Percentiles rank a stretch among this genome's conserved stretches.
phyloP scores from a whole-genome alignment of 2,329 filamentous ascomycete species.

The Apiospora hydei region DNA sequence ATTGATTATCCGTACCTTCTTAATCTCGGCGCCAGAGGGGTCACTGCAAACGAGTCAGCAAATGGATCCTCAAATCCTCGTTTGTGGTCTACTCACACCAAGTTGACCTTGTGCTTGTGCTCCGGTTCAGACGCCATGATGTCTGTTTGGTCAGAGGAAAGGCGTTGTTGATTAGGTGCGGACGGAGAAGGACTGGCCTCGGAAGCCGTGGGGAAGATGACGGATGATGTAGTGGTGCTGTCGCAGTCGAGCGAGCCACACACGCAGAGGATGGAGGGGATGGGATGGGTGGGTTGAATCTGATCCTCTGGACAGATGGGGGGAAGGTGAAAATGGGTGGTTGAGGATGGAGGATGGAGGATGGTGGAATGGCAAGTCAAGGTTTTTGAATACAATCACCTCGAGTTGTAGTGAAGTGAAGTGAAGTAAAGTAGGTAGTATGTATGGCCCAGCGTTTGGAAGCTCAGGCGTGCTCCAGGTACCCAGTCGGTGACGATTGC shows the following conservation, averaged over 20 bases:
- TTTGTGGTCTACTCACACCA: slow-evolving; percentile 67
- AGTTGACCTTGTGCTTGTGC: slow-evolving; percentile 83
- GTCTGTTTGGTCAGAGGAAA: slow-evolving; percentile 1
- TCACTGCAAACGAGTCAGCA: slow-evolving; percentile 65
- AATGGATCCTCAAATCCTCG: neutral
- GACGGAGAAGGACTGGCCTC: slow-evolving; percentile 6
- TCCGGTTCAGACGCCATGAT: slow-evolving; percentile 76
- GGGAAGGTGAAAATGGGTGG: neutral
- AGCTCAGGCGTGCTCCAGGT: slow-evolving; percentile 22
- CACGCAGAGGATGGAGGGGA: neutral
- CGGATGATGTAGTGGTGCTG: neutral
- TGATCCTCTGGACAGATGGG: slow-evolving; percentile 11
- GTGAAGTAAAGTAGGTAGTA: neutral
- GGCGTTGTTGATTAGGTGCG: neutral
- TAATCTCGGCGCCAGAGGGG: slow-evolving; percentile 86
- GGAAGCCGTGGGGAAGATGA: slow-evolving; percentile 12
- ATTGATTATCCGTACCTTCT: slow-evolving; percentile 68
- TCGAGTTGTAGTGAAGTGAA: slow-evolving; percentile 5
- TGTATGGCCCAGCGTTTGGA: slow-evolving; percentile 15
- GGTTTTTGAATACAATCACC: slow-evolving; percentile 16
- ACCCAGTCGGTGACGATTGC: slow-evolving; percentile 25
- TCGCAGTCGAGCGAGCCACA: slow-evolving; percentile 10
- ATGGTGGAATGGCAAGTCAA: slow-evolving; percentile 12
- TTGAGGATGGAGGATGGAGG: neutral
- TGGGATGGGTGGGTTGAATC: neutral